Evolutionary conservation across 371 early-diverging fungal genomes (phyloP).

Genomic region (Mucor circinelloides): DNA sequence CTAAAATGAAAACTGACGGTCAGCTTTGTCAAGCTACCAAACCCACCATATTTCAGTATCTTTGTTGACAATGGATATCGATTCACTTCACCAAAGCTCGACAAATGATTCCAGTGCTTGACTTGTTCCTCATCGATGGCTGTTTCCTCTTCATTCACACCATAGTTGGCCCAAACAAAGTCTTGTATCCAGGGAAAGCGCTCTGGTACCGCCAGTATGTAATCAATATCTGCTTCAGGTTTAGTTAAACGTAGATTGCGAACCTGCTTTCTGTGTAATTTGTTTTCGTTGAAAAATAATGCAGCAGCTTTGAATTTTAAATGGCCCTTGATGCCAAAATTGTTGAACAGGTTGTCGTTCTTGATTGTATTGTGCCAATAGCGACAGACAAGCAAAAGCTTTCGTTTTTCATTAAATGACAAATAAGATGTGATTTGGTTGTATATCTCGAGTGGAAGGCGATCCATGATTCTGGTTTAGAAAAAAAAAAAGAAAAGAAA

Average conservation of each 20-base stretch:
- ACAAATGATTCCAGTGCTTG: neutral
- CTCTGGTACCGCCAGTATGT: neutral
- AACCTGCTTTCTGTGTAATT: neutral
- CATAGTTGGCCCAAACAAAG: neutral
- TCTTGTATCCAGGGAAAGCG: neutral
- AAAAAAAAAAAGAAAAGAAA: neutral
- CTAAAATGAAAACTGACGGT: neutral
- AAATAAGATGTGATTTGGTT: conserved; percentile 2
- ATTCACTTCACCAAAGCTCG: neutral
- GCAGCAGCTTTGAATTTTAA: neutral
- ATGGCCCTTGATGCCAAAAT: neutral
- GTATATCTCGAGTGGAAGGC: neutral
- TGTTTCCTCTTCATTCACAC: neutral
- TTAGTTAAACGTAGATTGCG: neutral
- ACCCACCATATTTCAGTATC: neutral
- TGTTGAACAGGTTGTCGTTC: neutral
- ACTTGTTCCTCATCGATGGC: neutral
- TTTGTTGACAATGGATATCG: neutral
- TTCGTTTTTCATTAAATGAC: neutral
- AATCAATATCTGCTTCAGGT: neutral
- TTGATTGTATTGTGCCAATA: neutral
- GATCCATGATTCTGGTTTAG: neutral
- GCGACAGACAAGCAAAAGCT: neutral
- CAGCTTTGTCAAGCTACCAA: neutral
- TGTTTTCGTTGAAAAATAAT: neutral